Conservation (phyloP, 352 stramenopile species). For the Phytopythium mirpurense region DNA sequence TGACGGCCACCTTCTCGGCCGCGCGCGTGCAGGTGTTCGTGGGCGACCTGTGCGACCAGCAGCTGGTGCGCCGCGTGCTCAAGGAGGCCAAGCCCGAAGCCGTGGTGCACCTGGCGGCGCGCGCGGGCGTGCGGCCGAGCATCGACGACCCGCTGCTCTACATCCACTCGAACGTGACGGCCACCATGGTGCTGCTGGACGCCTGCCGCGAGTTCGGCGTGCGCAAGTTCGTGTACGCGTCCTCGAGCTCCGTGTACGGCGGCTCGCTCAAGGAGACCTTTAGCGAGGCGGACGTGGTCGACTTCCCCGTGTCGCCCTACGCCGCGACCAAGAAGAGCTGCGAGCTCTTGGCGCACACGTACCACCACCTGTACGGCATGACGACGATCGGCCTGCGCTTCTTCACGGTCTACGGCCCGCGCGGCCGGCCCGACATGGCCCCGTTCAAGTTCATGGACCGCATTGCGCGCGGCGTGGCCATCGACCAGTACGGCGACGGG, state of each 20-base stretch:
- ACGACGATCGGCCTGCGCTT: conserved; percentile 95
- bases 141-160: conserved; percentile 98
- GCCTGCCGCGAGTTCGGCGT: conserved; percentile 86
- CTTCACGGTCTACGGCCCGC: conserved; percentile 98
- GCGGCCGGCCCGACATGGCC: conserved; percentile 97
- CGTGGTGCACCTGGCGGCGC: conserved; percentile 95
- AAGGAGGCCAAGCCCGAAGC: conserved; percentile 75
- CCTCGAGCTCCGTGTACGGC: conserved; percentile 93
- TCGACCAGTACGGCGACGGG: conserved; percentile 97
- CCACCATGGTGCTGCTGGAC: conserved; percentile 93
- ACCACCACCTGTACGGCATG: conserved; percentile 95
- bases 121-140: conserved; percentile 94
- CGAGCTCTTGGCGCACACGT: conserved; percentile 96
- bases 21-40: conserved; percentile 75
- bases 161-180: conserved; percentile 96
- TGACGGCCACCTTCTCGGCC: conserved; percentile 46
- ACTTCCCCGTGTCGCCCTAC: conserved; percentile 95
- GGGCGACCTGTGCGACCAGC: conserved; percentile 93
- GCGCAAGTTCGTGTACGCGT: conserved; percentile 96
- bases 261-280: conserved; percentile 91
- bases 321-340: conserved; percentile 97
- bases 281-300: conserved; percentile 86
- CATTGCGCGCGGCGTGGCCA: conserved; percentile 86
- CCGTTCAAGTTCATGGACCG: conserved; percentile 98
- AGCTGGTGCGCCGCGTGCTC: conserved; percentile 89